Conservation (phyloP, 208 protist genomes). For the Leishmania tarentolae region DNA sequence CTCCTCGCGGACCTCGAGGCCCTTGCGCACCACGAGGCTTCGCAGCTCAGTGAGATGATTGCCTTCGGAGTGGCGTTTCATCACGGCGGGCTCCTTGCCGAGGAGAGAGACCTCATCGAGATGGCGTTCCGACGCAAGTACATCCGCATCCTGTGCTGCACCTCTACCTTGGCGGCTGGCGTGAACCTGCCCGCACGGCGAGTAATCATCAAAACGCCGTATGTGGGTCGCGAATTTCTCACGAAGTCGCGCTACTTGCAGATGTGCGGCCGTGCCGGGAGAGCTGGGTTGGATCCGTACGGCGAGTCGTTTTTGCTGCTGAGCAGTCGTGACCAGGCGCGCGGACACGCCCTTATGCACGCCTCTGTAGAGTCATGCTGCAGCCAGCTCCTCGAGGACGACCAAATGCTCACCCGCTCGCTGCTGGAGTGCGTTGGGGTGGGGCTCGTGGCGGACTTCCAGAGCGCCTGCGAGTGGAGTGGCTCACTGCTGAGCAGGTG, state of each 20-base stretch:
- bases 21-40: conserved; percentile 40
- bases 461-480: conserved; percentile 50
- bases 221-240: conserved; percentile 69
- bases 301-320: conserved; percentile 89
- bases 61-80: conserved; percentile 88
- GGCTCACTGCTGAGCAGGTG: conserved; percentile 48
- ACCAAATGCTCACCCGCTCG: conserved; percentile 41
- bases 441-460: conserved; percentile 51
- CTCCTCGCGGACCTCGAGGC: conserved; percentile 49
- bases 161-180: conserved; percentile 92
- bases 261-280: conserved; percentile 84
- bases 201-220: conserved; percentile 85
- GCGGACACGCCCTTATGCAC: conserved; percentile 54
- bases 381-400: conserved; percentile 59
- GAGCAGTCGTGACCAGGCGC: conserved; percentile 39
- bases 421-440: conserved; percentile 86
- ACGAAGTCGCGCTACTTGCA: conserved; percentile 81
- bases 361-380: conserved; percentile 44
- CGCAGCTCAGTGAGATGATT: conserved; percentile 55
- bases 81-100: conserved; percentile 81
- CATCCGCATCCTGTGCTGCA: conserved; percentile 89
- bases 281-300: conserved; percentile 74
- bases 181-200: conserved; percentile 93
- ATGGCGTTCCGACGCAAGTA: conserved; percentile 66
- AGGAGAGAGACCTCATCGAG: conserved; percentile 88